Conservation (phyloP, 148 eudicot genomes). For the Polygonum maritimum region DNA sequence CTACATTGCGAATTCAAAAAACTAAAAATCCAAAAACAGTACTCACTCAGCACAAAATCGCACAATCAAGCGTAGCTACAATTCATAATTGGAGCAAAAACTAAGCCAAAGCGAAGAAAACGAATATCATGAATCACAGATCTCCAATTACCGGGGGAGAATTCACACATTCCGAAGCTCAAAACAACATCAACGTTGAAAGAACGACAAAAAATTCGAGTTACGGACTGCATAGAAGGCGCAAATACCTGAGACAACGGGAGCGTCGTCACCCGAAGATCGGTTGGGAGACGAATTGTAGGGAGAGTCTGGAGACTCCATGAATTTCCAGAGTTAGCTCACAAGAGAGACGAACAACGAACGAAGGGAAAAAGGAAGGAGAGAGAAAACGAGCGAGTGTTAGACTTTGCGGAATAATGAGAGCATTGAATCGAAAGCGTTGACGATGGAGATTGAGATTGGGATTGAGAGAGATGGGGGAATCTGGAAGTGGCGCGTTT, state of each 20-base stretch:
- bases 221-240: neutral
- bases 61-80: neutral
- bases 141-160: neutral
- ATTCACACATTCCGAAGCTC: neutral
- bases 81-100: neutral
- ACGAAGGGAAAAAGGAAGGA: neutral
- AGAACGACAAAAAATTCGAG: neutral
- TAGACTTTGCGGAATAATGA: neutral
- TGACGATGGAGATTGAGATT: neutral
- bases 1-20: neutral
- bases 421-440: neutral
- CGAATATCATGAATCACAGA: neutral
- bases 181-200: neutral
- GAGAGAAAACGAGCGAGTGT: neutral
- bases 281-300: constrained; percentile 33
- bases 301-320: constrained; percentile 46
- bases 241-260: constrained; percentile 16
- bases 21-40: neutral
- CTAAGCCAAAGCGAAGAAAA: neutral
- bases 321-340: constrained; percentile 3
- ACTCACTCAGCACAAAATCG: neutral
- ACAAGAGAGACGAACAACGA: neutral
- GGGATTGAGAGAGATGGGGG: neutral
- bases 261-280: constrained; percentile 15
- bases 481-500: neutral